Base-by-base conservation (phyloP, 208 protist species). In the Wallacemonas rigidus region DNA sequence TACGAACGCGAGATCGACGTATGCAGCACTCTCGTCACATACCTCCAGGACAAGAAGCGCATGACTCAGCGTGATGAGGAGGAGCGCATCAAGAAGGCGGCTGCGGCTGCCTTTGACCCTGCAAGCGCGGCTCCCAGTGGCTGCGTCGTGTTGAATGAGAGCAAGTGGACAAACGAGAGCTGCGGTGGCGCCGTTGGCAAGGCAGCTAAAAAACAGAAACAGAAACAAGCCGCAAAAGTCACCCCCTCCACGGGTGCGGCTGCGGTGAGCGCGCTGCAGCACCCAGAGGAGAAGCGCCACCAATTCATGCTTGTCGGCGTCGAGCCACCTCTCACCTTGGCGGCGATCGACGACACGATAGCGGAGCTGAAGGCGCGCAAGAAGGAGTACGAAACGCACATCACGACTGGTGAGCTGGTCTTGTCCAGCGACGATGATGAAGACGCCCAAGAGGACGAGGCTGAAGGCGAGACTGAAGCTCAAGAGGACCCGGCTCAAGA, bases 381-480 rank as follows among this genome's bases (percentile, higher is more conserved):
- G 48, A 68, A 55, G 40, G 81, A 92, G 67, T 93, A 90, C 45
- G 79, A 89, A 69, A 71, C 78, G 14, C 82, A 87, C 65, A 77
- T 78, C 64, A 77, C 57, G n/a, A 45, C 56, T n/a, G 82, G 79
- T 35, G 85, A 92, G 40, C 69, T 79, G 47, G 76, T 80, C 9
- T 67, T 93, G 40, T 90, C 86, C 12, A 90, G 83, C 62, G 81
- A 83, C 43, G 85, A 96, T n/a, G 84, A 90, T 38, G 87, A 74
- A 35, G 69, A 36, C 0, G 45, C 45, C 6, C 8, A 50, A 6
- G 45, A 50, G 45, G 45, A 6, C 8, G 45, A 50, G 45, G 45
- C 45, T 6, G 45, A 50, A 6, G 45, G 45, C 12, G 45, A 50
- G 45, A 12, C 45, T 6, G 45, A 50, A 6, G 45, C 8, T 50